phyloP scores from a whole-genome alignment of 371 early-diverging fungal species.

The Mycotypha africana region DNA sequence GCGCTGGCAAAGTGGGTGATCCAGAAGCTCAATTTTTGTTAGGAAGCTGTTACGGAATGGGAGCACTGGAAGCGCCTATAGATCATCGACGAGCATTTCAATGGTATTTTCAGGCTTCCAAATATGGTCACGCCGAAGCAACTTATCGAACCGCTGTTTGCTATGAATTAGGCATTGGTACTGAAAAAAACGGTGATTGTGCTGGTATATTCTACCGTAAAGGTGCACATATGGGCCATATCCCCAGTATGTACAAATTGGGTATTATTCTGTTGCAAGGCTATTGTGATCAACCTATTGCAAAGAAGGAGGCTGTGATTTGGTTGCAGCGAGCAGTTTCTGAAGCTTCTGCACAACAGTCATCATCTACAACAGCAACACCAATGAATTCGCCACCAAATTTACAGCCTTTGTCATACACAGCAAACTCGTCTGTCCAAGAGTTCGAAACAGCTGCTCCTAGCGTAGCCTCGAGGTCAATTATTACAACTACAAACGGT shows the following conservation, averaged over 20 bases:
- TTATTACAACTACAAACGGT: conserved; percentile 29
- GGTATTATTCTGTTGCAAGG: conserved; percentile 87
- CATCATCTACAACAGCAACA: neutral
- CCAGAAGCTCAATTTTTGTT: conserved; percentile 90
- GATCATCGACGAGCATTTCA: conserved; percentile 87
- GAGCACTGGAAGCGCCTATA: conserved; percentile 64
- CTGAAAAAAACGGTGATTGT: conserved; percentile 72
- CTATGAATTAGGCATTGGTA: conserved; percentile 91
- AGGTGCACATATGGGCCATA: conserved; percentile 86
- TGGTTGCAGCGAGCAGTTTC: conserved; percentile 91
- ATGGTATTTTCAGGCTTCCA: conserved; percentile 87
- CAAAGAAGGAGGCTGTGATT: conserved; percentile 85
- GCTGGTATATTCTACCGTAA: conserved; percentile 91
- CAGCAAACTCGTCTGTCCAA: no score
- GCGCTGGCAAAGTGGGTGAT: conserved; percentile 54
- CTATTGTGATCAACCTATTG: conserved; percentile 55
- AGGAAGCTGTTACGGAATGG: conserved; percentile 84
- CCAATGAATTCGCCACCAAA: no score
- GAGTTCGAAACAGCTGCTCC: no score
- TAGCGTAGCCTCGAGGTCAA: neutral
- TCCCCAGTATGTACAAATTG: conserved; percentile 93
- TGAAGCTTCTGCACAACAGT: conserved; percentile 73
- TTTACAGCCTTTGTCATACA: no score
- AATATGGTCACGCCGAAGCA: conserved; percentile 85
- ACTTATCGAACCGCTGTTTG: conserved; percentile 96